Percentiles rank a stretch among this genome's conserved stretches.
Conservation (phyloP, 148 eudicot genomes). For the Cornus kousa region DNA sequence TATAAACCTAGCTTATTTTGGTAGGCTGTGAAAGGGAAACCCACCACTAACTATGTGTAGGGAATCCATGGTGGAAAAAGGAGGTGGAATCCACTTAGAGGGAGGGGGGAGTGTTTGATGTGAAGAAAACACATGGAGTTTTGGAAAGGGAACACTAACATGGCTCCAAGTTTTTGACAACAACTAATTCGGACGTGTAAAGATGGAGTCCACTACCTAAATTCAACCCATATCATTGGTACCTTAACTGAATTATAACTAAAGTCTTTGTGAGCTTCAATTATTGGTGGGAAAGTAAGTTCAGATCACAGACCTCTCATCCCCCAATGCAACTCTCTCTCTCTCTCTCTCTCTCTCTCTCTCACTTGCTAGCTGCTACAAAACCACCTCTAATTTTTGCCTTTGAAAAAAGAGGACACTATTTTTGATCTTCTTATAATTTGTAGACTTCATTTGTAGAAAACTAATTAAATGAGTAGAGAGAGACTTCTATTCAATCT, state of each 20-base stretch:
- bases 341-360: too few relatives aligned
- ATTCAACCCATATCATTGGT: constrained; percentile 20
- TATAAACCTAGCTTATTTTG: background rate
- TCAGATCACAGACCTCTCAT: background rate
- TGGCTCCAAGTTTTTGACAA: constrained; percentile 25
- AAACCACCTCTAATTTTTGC: background rate
- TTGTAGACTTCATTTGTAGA: background rate
- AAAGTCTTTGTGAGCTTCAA: background rate
- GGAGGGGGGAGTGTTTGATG: constrained; percentile 18
- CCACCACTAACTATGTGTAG: constrained; percentile 20
- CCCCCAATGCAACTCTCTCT: background rate
- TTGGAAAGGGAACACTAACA: constrained; percentile 23
- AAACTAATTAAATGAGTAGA: too few relatives aligned
- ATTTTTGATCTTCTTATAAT: background rate
- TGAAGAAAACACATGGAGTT: constrained; percentile 31
- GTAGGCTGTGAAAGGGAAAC: constrained; percentile 32
- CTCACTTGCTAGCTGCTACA: too few relatives aligned
- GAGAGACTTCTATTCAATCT: background rate
- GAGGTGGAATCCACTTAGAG: constrained; percentile 44
- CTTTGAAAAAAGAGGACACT: background rate
- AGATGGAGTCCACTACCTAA: constrained; percentile 32
- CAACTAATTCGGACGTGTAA: constrained; percentile 31
- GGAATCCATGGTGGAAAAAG: constrained; percentile 36
- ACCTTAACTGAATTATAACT: constrained; percentile 18
- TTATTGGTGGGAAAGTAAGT: constrained; percentile 2